A percentile compares a stretch with the other conserved stretches of the same genome.
Evolutionary conservation across 1,139 yeast species (phyloP).

Genomic region (Fermentozyma sake): DNA sequence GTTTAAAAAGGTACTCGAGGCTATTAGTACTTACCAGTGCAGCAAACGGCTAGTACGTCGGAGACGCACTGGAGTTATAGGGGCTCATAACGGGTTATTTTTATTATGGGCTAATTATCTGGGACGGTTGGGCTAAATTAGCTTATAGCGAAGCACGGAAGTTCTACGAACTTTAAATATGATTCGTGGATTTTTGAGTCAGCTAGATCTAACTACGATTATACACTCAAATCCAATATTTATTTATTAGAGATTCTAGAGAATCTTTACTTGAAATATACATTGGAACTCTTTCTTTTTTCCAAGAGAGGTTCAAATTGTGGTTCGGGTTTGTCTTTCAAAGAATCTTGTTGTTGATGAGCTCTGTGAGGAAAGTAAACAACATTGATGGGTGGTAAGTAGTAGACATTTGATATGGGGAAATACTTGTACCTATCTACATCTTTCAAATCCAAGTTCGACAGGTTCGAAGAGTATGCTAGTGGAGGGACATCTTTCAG

Average conservation of each 20-base stretch:
- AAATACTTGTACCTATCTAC: conserved; percentile 44
- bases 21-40: no score
- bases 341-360: conserved; percentile 29
- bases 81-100: no score
- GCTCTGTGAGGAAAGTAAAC: conserved; percentile 59
- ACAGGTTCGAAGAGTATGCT: conserved; percentile 1
- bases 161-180: no score
- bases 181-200: no score
- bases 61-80: no score
- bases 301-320: conserved; percentile 9
- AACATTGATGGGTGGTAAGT: conserved; percentile 56
- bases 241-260: conserved; percentile 1
- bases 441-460: conserved; percentile 9
- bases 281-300: conserved; percentile 14
- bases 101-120: no score
- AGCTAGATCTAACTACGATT: no score
- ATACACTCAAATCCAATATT: conserved; percentile 1
- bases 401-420: conserved; percentile 53
- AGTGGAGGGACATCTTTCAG: no score
- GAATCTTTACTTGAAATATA: conserved; percentile 11
- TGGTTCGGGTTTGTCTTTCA: conserved; percentile 4
- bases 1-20: no score
- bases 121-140: no score
- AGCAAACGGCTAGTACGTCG: no score
- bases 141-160: no score